Evolutionary conservation across 345 rosid species (phyloP), one percentile per base, ranked within the genome.

Genomic region (Arabis alpina): DNA sequence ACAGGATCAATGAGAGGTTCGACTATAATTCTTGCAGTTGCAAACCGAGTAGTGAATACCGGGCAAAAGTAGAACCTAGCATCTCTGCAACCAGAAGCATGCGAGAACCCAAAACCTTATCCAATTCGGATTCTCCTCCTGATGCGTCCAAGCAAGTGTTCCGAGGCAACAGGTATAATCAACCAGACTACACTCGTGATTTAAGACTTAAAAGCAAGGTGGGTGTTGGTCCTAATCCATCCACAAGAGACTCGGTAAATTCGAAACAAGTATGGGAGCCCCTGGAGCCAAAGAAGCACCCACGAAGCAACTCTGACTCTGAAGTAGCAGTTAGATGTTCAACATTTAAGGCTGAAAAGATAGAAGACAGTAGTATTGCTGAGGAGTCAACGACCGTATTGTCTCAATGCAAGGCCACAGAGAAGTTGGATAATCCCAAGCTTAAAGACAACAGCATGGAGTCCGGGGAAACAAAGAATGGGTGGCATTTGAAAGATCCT

Each of bases 221-320:
- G 64, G 61, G 69, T 11, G 37, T 36, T 6, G 75, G 76, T 58
- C 81, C 61, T 14, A 55, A 63, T 79, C 60, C 42, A 27, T 66
- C 75, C 41, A 64, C 65, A 64, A 79, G 82, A 70, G 94, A 85
- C 60, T 66, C 79, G 11, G 48, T 76, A 61, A 77, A 79, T 56
- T 52, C 75, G 42, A 88, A 83, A 81, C 78, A 93, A 75, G 96
- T 93, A 41, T 90, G 93, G 98, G 98, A 90, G 80, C 92, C 92
- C 4, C 71, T 82, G 80, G 96, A 89, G 75, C 79, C 72, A 61
- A 88, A 80, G 72, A 90, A 81, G 71, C 82, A 86, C 50, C 71
- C 89, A 13, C 51, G 87, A 65, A 86, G 84, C 88, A 88, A 82
- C 81, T 82, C 91, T 8, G 86, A 83, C 32, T 65, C 85, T 67